phyloP scores from a whole-genome alignment of 2,329 filamentous ascomycete species.

The Microcyclosporella mali region DNA sequence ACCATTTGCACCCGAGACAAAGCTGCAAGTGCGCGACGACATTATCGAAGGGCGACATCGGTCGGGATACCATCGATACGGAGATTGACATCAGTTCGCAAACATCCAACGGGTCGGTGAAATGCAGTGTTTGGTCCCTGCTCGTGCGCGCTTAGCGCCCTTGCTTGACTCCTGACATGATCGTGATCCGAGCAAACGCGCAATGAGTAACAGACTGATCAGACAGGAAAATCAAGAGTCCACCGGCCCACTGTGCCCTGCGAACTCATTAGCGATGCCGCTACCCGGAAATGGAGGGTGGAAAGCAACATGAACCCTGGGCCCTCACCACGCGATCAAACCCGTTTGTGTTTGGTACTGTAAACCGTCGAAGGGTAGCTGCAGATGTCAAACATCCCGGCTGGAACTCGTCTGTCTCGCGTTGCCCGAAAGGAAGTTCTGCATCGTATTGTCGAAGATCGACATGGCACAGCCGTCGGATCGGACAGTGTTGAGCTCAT shows the following conservation, averaged over 20 bases:
- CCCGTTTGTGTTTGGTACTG: conserved; percentile 14
- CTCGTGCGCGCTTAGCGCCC: neutral
- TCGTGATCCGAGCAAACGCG: conserved; percentile 6
- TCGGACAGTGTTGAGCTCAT: neutral
- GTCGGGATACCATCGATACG: neutral
- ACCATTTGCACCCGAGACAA: conserved; percentile 2
- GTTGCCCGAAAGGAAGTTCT: neutral
- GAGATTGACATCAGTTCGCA: too few species aligned
- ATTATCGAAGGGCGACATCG: neutral
- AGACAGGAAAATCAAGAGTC: neutral
- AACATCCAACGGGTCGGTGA: neutral
- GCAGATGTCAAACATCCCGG: conserved; percentile 14
- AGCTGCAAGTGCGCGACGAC: neutral
- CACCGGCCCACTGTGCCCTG: conserved; percentile 5
- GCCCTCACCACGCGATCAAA: conserved; percentile 12
- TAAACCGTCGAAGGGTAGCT: conserved; percentile 12
- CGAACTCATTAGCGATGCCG: conserved; percentile 8
- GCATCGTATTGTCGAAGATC: neutral
- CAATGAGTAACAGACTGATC: neutral
- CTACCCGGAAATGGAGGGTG: conserved; percentile 9
- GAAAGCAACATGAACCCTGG: conserved; percentile 14
- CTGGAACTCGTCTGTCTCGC: conserved; percentile 2
- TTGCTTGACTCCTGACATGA: neutral
- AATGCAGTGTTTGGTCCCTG: neutral
- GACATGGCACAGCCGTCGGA: neutral